Conservation (phyloP, 2,329 filamentous ascomycete species). For the Pseudogymnoascus sp. region DNA sequence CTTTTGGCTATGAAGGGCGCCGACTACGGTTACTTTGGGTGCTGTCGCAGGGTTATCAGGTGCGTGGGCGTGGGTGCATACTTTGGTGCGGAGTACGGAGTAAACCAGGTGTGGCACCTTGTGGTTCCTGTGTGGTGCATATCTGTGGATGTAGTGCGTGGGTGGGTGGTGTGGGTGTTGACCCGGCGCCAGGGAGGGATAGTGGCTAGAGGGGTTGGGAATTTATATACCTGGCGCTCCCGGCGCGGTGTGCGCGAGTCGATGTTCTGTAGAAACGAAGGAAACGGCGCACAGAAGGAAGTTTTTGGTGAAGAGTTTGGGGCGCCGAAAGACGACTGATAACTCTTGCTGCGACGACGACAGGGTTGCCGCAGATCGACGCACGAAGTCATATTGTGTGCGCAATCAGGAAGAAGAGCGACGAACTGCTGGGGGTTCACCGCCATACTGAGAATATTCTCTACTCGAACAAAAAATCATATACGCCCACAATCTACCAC, state of each 20-base stretch:
- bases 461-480: background rate
- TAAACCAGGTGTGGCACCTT: background rate
- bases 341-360: background rate
- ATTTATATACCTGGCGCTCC: slow-evolving; percentile 5
- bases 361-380: background rate
- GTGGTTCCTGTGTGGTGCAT: background rate
- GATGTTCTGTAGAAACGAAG: background rate
- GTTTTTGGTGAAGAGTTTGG: background rate
- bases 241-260: background rate
- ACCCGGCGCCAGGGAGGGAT: background rate
- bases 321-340: background rate
- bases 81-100: background rate
- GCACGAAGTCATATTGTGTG: background rate
- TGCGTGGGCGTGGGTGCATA: background rate
- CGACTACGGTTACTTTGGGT: background rate
- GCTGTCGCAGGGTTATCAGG: background rate
- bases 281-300: background rate
- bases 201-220: background rate
- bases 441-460: slow-evolving; percentile 3
- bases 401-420: background rate
- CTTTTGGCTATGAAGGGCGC: background rate
- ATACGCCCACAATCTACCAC: background rate
- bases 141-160: background rate
- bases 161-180: background rate
- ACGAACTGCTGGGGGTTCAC: background rate